phyloP scores from a whole-genome alignment of 257 asterid species.

The Solanum pennellii region DNA sequence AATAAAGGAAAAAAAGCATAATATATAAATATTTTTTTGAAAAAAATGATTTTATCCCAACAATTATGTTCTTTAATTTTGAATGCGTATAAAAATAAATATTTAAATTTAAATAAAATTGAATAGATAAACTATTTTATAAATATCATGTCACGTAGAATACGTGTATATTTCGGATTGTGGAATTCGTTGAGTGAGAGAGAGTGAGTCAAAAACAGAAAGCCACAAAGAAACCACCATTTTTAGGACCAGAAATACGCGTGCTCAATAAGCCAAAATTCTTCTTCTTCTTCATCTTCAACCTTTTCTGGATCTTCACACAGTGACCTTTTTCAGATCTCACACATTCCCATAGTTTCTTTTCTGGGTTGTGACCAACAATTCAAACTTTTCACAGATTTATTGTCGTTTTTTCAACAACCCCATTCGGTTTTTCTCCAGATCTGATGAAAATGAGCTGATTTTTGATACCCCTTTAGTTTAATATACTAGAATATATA shows the following conservation, averaged over 20 bases:
- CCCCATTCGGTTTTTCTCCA: background rate
- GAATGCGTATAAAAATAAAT: no score
- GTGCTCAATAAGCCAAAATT: background rate
- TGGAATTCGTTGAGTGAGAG: background rate
- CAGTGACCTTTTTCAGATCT: background rate
- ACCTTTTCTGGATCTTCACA: background rate
- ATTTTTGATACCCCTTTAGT: background rate
- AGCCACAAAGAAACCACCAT: background rate
- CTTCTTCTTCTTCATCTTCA: background rate
- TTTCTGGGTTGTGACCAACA: background rate
- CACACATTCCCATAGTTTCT: background rate
- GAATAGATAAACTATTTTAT: no score
- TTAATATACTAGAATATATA: background rate
- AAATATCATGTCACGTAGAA: no score
- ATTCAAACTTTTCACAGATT: background rate
- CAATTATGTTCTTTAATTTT: no score
- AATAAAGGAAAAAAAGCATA: no score
- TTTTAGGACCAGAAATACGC: background rate
- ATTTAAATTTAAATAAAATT: no score
- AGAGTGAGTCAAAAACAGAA: background rate
- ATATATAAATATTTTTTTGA: no score
- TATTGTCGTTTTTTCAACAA: background rate
- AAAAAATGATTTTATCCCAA: no score
- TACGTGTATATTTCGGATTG: background rate
- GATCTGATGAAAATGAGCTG: background rate